Conservation (phyloP, 164 flowering plant species). For the Echeveria elegans region DNA sequence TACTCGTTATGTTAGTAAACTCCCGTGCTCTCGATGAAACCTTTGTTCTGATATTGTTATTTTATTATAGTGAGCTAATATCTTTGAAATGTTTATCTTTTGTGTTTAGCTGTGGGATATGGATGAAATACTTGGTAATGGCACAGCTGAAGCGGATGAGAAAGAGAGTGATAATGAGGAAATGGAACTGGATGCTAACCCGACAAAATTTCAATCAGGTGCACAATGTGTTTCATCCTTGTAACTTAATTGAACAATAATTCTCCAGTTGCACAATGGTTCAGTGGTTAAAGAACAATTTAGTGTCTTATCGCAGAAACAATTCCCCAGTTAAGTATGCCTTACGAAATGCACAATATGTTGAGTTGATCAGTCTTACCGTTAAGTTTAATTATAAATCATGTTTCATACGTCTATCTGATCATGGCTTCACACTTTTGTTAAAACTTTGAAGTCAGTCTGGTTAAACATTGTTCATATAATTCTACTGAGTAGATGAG, state of each 20-base stretch:
- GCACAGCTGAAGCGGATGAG: background rate
- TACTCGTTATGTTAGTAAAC: too few species aligned
- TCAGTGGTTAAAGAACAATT: too few species aligned
- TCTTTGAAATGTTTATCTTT: background rate
- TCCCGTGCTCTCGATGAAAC: background rate
- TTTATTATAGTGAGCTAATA: background rate
- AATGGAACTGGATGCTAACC: background rate
- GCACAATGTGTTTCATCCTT: background rate
- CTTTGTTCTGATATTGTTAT: background rate
- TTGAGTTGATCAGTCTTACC: background rate
- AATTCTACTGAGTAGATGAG: too few species aligned
- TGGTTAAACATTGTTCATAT: background rate
- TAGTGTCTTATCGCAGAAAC: background rate
- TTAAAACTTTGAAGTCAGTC: background rate
- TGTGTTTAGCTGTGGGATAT: background rate
- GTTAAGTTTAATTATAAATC: too few species aligned
- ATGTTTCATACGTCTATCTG: too few species aligned
- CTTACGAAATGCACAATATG: background rate
- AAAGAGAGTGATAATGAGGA: background rate
- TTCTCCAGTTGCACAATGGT: too few species aligned
- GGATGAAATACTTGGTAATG: conserved; percentile 2
- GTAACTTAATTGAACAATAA: background rate
- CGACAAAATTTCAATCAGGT: background rate
- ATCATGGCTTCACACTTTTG: background rate
- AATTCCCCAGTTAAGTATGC: too few species aligned